Evolutionary conservation across 176 grass and related monocot species (phyloP).

Genomic region (Ananas comosus): DNA sequence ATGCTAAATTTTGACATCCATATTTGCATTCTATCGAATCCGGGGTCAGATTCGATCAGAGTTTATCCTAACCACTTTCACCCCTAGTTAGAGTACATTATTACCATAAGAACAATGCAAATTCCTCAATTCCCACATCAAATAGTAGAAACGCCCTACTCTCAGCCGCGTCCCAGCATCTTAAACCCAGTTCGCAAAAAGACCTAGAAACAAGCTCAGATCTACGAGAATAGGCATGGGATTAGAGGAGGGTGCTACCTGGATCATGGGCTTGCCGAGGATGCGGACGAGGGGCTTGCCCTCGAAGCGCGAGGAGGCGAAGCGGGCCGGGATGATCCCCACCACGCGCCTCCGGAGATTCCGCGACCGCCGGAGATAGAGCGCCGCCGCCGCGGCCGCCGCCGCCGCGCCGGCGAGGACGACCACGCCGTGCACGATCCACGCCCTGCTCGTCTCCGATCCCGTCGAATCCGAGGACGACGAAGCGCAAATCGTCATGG

Average conservation of each 20-base stretch:
- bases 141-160: neutral
- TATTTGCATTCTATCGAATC: no score
- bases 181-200: no score
- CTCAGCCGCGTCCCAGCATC: no score
- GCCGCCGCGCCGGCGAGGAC: slow-evolving; percentile 19
- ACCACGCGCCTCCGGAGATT: slow-evolving; percentile 55
- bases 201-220: neutral
- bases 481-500: slow-evolving; percentile 58
- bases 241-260: slow-evolving; percentile 14
- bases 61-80: no score
- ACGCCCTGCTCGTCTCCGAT: slow-evolving; percentile 12
- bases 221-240: neutral
- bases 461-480: slow-evolving; percentile 19
- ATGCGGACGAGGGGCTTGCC: slow-evolving; percentile 73
- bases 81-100: neutral
- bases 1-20: no score
- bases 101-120: neutral
- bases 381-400: slow-evolving; percentile 28
- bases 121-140: neutral
- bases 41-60: no score
- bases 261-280: slow-evolving; percentile 89
- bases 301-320: slow-evolving; percentile 83
- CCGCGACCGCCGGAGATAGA: slow-evolving; percentile 34
- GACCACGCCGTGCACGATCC: slow-evolving; percentile 43
- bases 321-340: slow-evolving; percentile 82